Evolutionary conservation across 495 filamentous ascomycete genomes (phyloP), one percentile per base, ranked within the genome.

Genomic region (Clavariopsis aquatica): DNA sequence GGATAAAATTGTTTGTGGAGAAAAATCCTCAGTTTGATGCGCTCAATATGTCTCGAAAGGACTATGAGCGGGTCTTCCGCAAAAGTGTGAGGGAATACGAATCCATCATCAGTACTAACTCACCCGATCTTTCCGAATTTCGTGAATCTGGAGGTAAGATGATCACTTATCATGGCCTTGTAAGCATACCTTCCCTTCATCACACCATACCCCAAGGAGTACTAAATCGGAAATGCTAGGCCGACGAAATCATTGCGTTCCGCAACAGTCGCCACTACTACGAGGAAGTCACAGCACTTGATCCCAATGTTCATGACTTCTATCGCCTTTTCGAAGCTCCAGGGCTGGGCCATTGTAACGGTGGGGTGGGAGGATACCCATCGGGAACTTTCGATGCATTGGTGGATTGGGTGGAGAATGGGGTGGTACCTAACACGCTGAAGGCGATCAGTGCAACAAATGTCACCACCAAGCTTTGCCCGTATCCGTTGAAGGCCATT

Each of bases 401-500:
- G 20, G 41, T 72, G 20, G 55, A 61, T 13, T 75, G 73, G 72
- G 72, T 74, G 7, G 72, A 74, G 64, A 36, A 62, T 7, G 71
- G 71, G 23, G 60, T 41, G 26, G 66, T 62, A 13, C 69, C 71
- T 7, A 65, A 67, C 20, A 56, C 36, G 23, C 43, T 74, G 58
- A 19, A 36, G 23, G 66, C 70, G 15, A 19, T 7, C 7, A 49
- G 31, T 34, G 31, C 31, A 5, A 34, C 36, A 49, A 47, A 49
- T 58, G 19, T 41, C 47, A 49, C 19, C 5, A 49, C 17, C 4
- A 49, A 49, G 29, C 60, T 72, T 15, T 72, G 70, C 41, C 38
- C 45, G 1, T 72, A 68, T 28, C 70, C 70, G 20, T 7, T 7
- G 45, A 49, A 49, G 45, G 45, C 45, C 6, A 4, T 49, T 6